Evolutionary conservation across 352 stramenopile genomes (phyloP).

Genomic region (Globisporangium spiculum): DNA sequence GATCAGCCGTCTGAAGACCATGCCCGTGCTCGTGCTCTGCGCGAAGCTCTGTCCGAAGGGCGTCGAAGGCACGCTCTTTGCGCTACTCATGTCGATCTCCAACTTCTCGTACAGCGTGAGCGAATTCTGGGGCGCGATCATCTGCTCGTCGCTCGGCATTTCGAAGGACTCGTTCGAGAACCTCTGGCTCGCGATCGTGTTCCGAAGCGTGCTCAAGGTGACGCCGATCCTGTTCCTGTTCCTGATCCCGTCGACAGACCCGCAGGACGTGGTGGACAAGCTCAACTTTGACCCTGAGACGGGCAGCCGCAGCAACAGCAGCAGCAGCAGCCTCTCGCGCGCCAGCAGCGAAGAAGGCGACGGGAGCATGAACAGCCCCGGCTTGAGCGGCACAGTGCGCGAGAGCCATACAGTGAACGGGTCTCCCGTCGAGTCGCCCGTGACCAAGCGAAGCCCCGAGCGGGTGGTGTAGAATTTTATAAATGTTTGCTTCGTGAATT

Average conservation of each 20-base stretch:
- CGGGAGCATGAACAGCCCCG: slow-evolving; percentile 14
- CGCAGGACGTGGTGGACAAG: slow-evolving; percentile 72
- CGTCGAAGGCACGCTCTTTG: slow-evolving; percentile 96
- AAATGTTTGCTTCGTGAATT: neutral
- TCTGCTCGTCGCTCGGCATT: slow-evolving; percentile 89
- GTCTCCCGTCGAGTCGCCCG: slow-evolving; percentile 19
- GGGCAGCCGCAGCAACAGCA: slow-evolving; percentile 15
- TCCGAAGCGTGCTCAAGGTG: slow-evolving; percentile 91
- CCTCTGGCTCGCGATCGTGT: slow-evolving; percentile 86
- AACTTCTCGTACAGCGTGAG: slow-evolving; percentile 94
- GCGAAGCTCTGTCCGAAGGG: slow-evolving; percentile 93
- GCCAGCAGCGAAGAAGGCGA: slow-evolving; percentile 28
- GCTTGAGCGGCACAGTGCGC: slow-evolving; percentile 34
- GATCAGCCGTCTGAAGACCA: slow-evolving; percentile 79
- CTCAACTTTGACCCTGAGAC: slow-evolving; percentile 46
- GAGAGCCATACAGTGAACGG: slow-evolving; percentile 43
- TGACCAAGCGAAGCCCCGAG: slow-evolving; percentile 7
- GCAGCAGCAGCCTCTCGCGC: slow-evolving; percentile 14
- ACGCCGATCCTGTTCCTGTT: slow-evolving; percentile 90
- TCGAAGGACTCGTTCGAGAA: slow-evolving; percentile 91
- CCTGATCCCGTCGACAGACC: slow-evolving; percentile 71
- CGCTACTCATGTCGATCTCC: slow-evolving; percentile 96
- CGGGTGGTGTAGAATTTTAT: slow-evolving; percentile 11
- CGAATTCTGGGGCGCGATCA: slow-evolving; percentile 89
- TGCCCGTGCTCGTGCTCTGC: slow-evolving; percentile 95